These are phyloP conservation scores for Syncephalis plumigaleata DNA, from an alignment of 371 early-diverging fungal species.

Conservation along the genomic window DNA sequence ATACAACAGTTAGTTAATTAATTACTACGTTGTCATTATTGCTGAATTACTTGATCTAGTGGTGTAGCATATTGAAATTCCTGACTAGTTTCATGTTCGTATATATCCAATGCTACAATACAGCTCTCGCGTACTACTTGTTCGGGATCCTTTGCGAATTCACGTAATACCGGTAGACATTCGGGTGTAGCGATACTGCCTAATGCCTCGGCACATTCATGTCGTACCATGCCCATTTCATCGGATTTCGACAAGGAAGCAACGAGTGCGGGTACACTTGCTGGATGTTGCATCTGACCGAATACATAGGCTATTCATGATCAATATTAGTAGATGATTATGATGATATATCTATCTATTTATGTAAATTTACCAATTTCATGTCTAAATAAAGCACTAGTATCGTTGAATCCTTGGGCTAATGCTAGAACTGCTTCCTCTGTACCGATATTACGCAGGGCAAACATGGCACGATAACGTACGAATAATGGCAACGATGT, in stretches of 20 bases:
- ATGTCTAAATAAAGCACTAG: conserved; percentile 89
- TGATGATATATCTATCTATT: no score
- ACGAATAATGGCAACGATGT: conserved; percentile 61
- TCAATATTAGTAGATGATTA: no score
- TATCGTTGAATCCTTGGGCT: conserved; percentile 71
- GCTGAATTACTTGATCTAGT: conserved; percentile 4
- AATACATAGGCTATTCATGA: conserved; percentile 72
- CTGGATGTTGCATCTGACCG: conserved; percentile 95
- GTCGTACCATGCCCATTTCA: conserved; percentile 95
- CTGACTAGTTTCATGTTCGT: conserved; percentile 70
- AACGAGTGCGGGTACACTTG: conserved; percentile 71
- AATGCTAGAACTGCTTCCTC: conserved; percentile 76
- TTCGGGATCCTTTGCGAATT: conserved; percentile 58
- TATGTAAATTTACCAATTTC: conserved; percentile 32
- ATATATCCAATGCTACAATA: conserved; percentile 95
- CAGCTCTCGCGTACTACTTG: conserved; percentile 93
- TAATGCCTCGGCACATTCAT: conserved; percentile 98
- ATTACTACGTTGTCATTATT: no score
- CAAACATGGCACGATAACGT: conserved; percentile 98
- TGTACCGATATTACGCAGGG: conserved; percentile 79
- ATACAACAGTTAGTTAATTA: no score
- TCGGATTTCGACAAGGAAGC: conserved; percentile 46
- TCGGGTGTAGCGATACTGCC: conserved; percentile 97
- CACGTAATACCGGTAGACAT: conserved; percentile 50
- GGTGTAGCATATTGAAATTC: conserved; percentile 56